Evolutionary conservation across 2,329 filamentous ascomycete species (phyloP), one percentile per base, ranked within the genome.

Genomic region (Ceratocystis eucalypticola): DNA sequence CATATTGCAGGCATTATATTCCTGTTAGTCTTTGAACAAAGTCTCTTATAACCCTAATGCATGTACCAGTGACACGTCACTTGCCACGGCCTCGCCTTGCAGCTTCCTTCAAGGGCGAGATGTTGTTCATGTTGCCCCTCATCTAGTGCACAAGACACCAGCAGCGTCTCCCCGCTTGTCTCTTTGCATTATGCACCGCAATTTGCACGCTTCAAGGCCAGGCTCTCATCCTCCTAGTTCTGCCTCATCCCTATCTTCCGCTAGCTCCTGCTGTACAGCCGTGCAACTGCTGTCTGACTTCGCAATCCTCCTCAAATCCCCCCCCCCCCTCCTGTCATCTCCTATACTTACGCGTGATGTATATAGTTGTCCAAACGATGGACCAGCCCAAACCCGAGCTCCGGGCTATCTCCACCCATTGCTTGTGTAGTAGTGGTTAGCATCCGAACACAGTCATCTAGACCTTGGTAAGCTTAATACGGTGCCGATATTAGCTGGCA

Each of bases 211-310:
- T 28, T 20, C 48, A 53, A 25, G 20, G 15, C 10, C 12, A 25
- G 48, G 15, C 48, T 53, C 48, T 12, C 48, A 53, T 25, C 48
- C 48, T 53, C 3, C 22, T 53, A 41, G 22, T 12, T 10, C 25
- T 53, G 48, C 48, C 20, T 6, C 48, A 25, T 53, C 48, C 48
- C 48, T 53, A 53, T 53, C 48, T 53, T 25, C 25, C 48, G 7
- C 20, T 22, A 25, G 25, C 22, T 53, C 20, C 20, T 53, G 48
- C 12, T 53, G 48, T 53, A 25, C 48, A 53, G 48, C 15, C 15
- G 48, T 53, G 48, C 48, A 53, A 53, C 20, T 53, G 48, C 48
- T 53, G 48, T 53, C 48, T 53, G 48, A 53, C 48, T 25, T 53
- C 48, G 48, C 48, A 10, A 53, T 53, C 8, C 48, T 53, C 8